Percentiles rank a stretch among this genome's conserved stretches.
phyloP scores from a whole-genome alignment of 1,284 basidiomycete genomes.

The Takashimella koratensis region DNA sequence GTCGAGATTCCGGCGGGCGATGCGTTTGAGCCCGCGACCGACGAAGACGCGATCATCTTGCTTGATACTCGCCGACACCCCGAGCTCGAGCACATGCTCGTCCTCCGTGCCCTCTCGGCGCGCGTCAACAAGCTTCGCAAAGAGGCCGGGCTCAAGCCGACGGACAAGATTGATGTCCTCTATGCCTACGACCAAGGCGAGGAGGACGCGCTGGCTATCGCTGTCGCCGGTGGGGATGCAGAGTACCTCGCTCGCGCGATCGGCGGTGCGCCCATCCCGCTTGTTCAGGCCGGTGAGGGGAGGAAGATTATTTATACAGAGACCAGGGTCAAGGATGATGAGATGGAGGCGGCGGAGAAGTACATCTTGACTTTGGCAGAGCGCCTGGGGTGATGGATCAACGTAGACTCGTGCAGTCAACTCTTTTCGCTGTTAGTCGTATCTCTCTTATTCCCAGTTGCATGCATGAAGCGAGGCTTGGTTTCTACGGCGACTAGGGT shows the following conservation, averaged over 20 bases:
- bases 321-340: constrained; percentile 77
- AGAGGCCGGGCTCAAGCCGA: constrained; percentile 89
- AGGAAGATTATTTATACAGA: constrained; percentile 58
- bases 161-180: constrained; percentile 89
- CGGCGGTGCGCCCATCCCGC: constrained; percentile 65
- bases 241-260: constrained; percentile 75
- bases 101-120: constrained; percentile 86
- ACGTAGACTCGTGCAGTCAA: constrained; percentile 1
- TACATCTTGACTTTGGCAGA: constrained; percentile 36
- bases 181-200: constrained; percentile 73
- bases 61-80: constrained; percentile 84
- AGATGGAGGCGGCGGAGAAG: constrained; percentile 83
- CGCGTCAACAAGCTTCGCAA: constrained; percentile 95
- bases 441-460: not conserved
- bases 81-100: constrained; percentile 82
- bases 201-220: constrained; percentile 65
- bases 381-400: constrained; percentile 7
- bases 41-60: constrained; percentile 90
- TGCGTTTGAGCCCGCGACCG: constrained; percentile 79
- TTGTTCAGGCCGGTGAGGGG: constrained; percentile 65
- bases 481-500: not conserved
- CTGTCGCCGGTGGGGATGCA: constrained; percentile 57
- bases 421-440: not conserved
- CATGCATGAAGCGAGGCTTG: not conserved
- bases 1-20: constrained; percentile 61